phyloP scores from a whole-genome alignment of 2,329 filamentous ascomycete species.

The Penicillium concentricum region DNA sequence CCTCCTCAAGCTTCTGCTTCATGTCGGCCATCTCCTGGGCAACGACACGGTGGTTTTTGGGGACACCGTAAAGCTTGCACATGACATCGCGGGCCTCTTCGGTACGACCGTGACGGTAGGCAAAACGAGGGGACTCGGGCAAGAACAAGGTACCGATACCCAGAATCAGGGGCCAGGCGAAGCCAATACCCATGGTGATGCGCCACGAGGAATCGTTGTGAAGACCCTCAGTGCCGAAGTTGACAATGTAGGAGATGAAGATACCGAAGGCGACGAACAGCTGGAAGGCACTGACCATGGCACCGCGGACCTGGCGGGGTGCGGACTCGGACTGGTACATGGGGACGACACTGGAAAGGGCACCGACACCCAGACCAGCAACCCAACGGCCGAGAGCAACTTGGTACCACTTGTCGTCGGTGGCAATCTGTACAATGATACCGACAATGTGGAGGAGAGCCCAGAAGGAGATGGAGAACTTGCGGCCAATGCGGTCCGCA shows the following conservation, averaged over 20 bases:
- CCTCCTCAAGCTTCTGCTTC: constrained; percentile 58
- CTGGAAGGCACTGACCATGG: constrained; percentile 51
- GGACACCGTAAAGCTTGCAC: constrained; percentile 56
- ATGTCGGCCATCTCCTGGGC: constrained; percentile 58
- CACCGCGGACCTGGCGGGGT: constrained; percentile 49
- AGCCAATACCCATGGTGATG: constrained; percentile 57
- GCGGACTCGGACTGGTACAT: constrained; percentile 51
- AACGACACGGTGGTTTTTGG: constrained; percentile 56
- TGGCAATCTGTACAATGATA: constrained; percentile 48
- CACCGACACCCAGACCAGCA: constrained; percentile 49
- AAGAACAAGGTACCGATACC: constrained; percentile 56
- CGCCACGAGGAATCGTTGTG: constrained; percentile 48
- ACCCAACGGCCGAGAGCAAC: constrained; percentile 48
- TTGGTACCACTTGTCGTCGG: constrained; percentile 44
- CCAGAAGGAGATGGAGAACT: constrained; percentile 47
- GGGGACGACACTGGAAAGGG: constrained; percentile 48
- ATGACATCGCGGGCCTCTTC: constrained; percentile 55
- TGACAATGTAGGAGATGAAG: constrained; percentile 50
- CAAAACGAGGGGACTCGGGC: constrained; percentile 59
- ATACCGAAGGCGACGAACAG: constrained; percentile 53
- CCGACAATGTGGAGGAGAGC: constrained; percentile 47
- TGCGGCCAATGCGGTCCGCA: constrained; percentile 47
- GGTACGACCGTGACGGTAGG: constrained; percentile 54
- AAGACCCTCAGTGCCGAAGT: constrained; percentile 46
- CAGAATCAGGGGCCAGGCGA: constrained; percentile 58